These are phyloP conservation scores for Gossypium trilobum DNA, from an alignment of 441 rosid genomes.

Conservation along the genomic window DNA sequence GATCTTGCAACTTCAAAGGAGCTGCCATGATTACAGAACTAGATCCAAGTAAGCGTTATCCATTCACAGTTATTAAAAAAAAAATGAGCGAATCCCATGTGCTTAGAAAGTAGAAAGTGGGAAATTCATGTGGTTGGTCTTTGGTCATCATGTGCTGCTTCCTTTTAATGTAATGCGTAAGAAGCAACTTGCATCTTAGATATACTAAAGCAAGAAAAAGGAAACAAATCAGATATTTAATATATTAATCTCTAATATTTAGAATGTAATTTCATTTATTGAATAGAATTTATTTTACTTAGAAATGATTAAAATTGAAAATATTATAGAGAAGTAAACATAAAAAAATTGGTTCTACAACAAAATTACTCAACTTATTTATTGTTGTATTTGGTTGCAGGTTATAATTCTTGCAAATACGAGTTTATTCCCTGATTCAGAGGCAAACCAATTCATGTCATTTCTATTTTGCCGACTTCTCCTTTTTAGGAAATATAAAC, in stretches of 20 bases:
- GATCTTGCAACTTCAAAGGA: constrained; percentile 60
- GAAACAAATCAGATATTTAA: not conserved
- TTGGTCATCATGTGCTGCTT: not conserved
- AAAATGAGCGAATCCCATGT: constrained; percentile 12
- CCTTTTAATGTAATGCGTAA: not conserved
- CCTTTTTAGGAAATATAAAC: not conserved
- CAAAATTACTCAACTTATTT: too few species aligned
- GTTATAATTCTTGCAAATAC: constrained; percentile 38
- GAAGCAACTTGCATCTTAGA: not conserved
- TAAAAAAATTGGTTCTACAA: not conserved
- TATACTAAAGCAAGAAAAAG: not conserved
- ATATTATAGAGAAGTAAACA: not conserved
- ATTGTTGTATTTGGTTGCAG: constrained; percentile 23
- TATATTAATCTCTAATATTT: not conserved
- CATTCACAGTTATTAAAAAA: not conserved
- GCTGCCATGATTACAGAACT: constrained; percentile 60
- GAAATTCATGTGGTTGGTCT: constrained; percentile 1
- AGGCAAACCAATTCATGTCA: too few species aligned
- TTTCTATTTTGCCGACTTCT: not conserved
- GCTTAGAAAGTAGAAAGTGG: constrained; percentile 15
- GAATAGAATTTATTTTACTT: too few species aligned
- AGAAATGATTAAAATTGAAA: too few species aligned
- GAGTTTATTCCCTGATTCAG: constrained; percentile 29
- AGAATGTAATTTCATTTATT: not conserved
- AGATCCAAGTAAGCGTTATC: constrained; percentile 44